These are phyloP conservation scores for Medicago ruthenica DNA, from an alignment of 306 rosid species.

Conservation along the genomic window DNA sequence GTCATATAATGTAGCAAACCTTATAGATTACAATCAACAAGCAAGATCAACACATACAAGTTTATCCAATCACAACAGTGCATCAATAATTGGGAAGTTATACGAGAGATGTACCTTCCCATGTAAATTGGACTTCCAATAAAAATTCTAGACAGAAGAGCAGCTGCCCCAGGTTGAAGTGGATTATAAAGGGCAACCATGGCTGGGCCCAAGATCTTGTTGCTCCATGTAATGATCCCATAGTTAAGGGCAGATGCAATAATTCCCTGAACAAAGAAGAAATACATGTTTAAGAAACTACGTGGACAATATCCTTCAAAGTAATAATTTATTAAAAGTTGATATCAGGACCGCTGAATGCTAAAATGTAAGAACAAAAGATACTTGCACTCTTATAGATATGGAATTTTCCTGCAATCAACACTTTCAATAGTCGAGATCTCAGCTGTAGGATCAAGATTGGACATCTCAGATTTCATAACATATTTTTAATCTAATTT, in stretches of 20 bases:
- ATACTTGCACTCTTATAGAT: constrained; percentile 22
- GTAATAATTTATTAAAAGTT: neutral
- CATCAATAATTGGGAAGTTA: constrained; percentile 24
- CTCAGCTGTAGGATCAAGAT: constrained; percentile 5
- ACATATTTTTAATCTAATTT: neutral
- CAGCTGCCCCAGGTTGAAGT: constrained; percentile 93
- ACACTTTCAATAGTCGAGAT: neutral
- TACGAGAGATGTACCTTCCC: constrained; percentile 80
- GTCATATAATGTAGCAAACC: too few species aligned
- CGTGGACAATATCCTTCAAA: constrained; percentile 23
- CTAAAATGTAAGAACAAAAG: constrained; percentile 28
- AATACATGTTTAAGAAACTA: constrained; percentile 24
- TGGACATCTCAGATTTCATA: neutral
- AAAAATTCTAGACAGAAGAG: constrained; percentile 81
- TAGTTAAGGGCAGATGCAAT: constrained; percentile 93
- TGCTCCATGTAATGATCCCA: constrained; percentile 95
- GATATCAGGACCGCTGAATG: constrained; percentile 14
- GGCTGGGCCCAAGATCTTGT: constrained; percentile 94
- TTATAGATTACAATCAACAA: too few species aligned
- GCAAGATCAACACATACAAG: too few species aligned
- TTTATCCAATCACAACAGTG: too few species aligned
- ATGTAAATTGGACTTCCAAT: constrained; percentile 91
- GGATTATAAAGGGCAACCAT: constrained; percentile 96
- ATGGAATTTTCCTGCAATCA: neutral
- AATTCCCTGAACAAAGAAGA: constrained; percentile 65